Base-by-base conservation (phyloP, 2,329 filamentous ascomycete species). In the Arachnomyces sp. region DNA sequence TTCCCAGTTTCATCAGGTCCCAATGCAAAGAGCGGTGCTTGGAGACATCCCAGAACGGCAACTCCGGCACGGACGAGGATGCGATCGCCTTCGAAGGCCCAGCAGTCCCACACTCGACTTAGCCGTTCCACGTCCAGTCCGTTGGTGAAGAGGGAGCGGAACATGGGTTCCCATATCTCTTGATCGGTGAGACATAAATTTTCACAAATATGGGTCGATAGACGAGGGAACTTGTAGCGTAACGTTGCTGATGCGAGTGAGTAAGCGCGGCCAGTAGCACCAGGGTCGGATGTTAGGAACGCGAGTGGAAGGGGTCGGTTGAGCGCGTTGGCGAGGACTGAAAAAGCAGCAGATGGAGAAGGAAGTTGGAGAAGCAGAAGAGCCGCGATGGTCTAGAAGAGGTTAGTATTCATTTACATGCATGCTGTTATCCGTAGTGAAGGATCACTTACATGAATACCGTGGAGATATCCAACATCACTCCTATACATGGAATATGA, bases 401-500 rank as follows among this genome's bases (percentile, higher is more conserved):
- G 31, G 34, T 28, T 29, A 28, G 21, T 25, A n/a, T 25, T 25
- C 21, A 5, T 42, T 44, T 44, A 36, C 12, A 17, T 21, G 6
- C 16, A 28, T 17, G 13, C n/a, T n/a, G 12, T n/a, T 29, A 15
- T n/a, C n/a, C n/a, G n/a, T 8, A 29, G 11, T 28, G 14, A 25
- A 31, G 18, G 35, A 35, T 13, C 25, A 56, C 69, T 56, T 49
- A 72, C 65, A 50, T 80, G 77, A 43, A 77, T 73, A 40, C 76
- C 75, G 47, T 71, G 69, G 39, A 75, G 67, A 46, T 78, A 79
- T 39, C 77, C 75, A 30, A 81, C 73, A 49, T 81, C 77, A 36
- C 72, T 72, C 45, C 78, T 74, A 56, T 82, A 82, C 64, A 77
- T 75, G 7, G 73, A 71, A 55, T 80, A 81, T 18, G 78, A 77